Conservation (phyloP, 1,284 basidiomycete species). For the Xerocomus amazonicus region DNA sequence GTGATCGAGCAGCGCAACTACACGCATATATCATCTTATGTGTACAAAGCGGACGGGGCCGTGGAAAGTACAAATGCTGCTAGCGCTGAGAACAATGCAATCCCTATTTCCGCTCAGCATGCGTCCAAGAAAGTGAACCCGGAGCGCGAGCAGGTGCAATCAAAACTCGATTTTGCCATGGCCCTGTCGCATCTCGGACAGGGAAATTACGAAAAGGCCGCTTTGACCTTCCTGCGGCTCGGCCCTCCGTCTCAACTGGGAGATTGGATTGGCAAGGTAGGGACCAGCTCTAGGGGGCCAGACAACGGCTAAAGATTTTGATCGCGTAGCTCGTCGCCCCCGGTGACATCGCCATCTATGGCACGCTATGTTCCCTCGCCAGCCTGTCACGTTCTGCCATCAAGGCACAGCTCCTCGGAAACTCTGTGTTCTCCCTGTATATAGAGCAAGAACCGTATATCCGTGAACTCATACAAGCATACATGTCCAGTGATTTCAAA, state of each 20-base stretch:
- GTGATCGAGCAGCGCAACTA: slow-evolving; percentile 83
- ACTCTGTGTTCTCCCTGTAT: slow-evolving; percentile 66
- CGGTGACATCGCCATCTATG: slow-evolving; percentile 81
- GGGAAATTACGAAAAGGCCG: slow-evolving; percentile 73
- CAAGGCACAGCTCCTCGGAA: slow-evolving; percentile 66
- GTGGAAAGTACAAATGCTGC: slow-evolving; percentile 55
- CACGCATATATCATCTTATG: slow-evolving; percentile 77
- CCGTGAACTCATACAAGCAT: slow-evolving; percentile 78
- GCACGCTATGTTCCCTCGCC: slow-evolving; percentile 75
- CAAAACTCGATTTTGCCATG: slow-evolving; percentile 75
- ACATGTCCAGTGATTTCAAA: slow-evolving; percentile 81
- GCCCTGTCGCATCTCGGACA: slow-evolving; percentile 71
- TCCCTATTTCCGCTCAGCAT: slow-evolving; percentile 25
- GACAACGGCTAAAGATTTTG: not conserved
- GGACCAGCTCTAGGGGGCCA: slow-evolving; percentile 6
- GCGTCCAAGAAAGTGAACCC: slow-evolving; percentile 44
- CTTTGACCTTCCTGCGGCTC: slow-evolving; percentile 63
- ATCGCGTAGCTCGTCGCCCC: slow-evolving; percentile 62
- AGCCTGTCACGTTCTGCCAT: slow-evolving; percentile 68
- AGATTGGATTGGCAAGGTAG: slow-evolving; percentile 68
- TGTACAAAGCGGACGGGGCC: slow-evolving; percentile 88
- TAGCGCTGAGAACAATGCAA: slow-evolving; percentile 16
- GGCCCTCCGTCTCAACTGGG: slow-evolving; percentile 62
- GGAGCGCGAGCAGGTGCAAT: slow-evolving; percentile 63
- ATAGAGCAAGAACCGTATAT: slow-evolving; percentile 85